These are phyloP conservation scores for Tremella mesenterica DNA, from an alignment of 768 basidiomycete genomes.

Conservation along the genomic window DNA sequence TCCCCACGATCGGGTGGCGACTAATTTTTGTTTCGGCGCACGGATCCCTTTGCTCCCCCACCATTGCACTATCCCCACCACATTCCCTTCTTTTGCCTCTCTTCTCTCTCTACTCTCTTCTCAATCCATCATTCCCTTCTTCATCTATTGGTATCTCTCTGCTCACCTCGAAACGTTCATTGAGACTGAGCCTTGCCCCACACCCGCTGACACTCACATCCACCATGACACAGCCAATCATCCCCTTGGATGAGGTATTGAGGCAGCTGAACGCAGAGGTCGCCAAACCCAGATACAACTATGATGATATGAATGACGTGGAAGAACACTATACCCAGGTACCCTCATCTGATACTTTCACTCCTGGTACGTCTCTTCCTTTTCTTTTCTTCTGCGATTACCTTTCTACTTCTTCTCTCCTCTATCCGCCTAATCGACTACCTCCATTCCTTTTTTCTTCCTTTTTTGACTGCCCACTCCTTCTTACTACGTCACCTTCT, in stretches of 20 bases:
- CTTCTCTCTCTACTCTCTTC: no score
- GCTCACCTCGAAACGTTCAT: no score
- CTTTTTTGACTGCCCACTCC: not conserved
- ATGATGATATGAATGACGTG: no score
- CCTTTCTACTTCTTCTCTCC: not conserved
- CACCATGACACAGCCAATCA: no score
- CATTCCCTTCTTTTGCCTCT: not conserved
- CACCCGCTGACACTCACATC: no score
- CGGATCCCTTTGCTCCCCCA: not conserved
- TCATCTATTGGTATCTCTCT: not conserved
- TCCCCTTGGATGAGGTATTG: no score
- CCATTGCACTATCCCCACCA: not conserved
- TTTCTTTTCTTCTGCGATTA: not conserved
- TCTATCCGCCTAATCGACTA: not conserved
- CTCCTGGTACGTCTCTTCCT: not conserved
- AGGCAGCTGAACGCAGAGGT: no score
- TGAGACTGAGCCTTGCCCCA: no score
- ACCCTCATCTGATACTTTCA: no score
- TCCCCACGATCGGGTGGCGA: no score
- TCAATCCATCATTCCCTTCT: not conserved
- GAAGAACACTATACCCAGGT: no score
- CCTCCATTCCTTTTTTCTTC: not conserved
- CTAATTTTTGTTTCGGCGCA: not conserved
- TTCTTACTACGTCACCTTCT: not conserved
- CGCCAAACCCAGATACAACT: no score